Percentiles rank a stretch among this genome's conserved stretches.
These are phyloP conservation scores for Blastobotrys terrestris DNA, from an alignment of 805 yeast species.

Conservation along the genomic window DNA sequence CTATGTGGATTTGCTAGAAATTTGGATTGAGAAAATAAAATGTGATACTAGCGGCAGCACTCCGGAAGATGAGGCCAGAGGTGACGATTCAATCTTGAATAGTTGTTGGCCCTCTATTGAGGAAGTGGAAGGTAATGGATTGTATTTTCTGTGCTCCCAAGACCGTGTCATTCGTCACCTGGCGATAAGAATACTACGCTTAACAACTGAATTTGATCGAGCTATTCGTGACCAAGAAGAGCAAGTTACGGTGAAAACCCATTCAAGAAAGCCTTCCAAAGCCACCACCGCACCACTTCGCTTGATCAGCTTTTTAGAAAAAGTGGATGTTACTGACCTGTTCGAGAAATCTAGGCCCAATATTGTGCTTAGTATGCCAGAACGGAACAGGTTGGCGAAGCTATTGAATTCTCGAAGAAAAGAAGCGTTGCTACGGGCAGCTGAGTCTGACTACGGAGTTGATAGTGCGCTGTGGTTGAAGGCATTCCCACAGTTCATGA, in stretches of 20 bases:
- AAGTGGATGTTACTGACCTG: slow-evolving; percentile 58
- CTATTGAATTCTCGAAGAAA: slow-evolving; percentile 47
- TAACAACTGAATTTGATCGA: slow-evolving; percentile 83
- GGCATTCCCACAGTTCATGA: slow-evolving; percentile 69
- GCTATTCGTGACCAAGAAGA: slow-evolving; percentile 48
- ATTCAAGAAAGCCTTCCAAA: slow-evolving; percentile 16
- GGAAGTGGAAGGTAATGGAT: slow-evolving; percentile 93
- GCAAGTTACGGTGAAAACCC: slow-evolving; percentile 9
- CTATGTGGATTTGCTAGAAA: slow-evolving; percentile 70
- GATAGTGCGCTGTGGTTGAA: slow-evolving; percentile 97
- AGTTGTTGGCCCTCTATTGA: slow-evolving; percentile 79
- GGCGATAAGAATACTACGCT: slow-evolving; percentile 67
- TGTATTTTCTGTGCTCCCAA: slow-evolving; percentile 85
- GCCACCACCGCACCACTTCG: slow-evolving; percentile 22
- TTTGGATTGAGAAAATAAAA: slow-evolving; percentile 53
- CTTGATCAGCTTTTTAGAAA: slow-evolving; percentile 65
- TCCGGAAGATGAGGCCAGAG: slow-evolving; percentile 20
- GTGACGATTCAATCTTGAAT: slow-evolving; percentile 31
- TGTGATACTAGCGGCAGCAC: neutral
- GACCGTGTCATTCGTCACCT: slow-evolving; percentile 67
- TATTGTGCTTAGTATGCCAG: slow-evolving; percentile 55
- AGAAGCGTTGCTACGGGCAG: slow-evolving; percentile 66
- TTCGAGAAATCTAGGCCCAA: slow-evolving; percentile 46
- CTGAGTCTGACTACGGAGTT: slow-evolving; percentile 89
- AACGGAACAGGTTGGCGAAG: slow-evolving; percentile 62